Conservation (phyloP, 331 rosid species). For the Acacia pycnantha region DNA sequence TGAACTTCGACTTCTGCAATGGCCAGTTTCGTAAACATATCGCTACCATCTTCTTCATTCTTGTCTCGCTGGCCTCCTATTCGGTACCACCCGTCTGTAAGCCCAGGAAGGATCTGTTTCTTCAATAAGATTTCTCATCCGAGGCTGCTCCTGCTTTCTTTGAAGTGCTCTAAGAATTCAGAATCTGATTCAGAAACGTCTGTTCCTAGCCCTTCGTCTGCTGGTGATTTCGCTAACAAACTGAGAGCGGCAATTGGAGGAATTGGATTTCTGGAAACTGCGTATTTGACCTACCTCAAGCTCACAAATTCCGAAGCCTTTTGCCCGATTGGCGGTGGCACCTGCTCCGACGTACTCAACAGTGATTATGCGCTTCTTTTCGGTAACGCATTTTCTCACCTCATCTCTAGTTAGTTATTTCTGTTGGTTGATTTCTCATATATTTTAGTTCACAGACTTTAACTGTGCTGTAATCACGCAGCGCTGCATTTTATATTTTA, state of each 20-base stretch:
- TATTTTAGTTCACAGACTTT: neutral
- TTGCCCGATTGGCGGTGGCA: conserved; percentile 67
- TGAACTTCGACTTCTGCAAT: conserved; percentile 29
- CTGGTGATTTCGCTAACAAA: conserved; percentile 43
- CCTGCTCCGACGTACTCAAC: conserved; percentile 68
- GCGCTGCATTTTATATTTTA: neutral
- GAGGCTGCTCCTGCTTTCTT: conserved; percentile 27
- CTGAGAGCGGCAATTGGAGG: conserved; percentile 56
- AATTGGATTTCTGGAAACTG: conserved; percentile 76
- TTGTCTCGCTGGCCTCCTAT: conserved; percentile 24
- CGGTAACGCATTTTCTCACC: conserved; percentile 36
- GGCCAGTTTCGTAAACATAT: conserved; percentile 49
- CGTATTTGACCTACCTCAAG: conserved; percentile 75
- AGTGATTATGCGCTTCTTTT: conserved; percentile 83
- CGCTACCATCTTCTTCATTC: conserved; percentile 47
- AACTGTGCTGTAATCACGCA: neutral
- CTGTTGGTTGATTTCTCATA: neutral
- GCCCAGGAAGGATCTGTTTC: conserved; percentile 21
- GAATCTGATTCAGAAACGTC: conserved; percentile 40
- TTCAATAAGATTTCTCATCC: conserved; percentile 16
- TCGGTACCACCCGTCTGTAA: conserved; percentile 12
- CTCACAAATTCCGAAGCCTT: conserved; percentile 70
- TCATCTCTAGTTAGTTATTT: neutral
- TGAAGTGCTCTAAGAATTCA: conserved; percentile 43
- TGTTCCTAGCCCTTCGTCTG: conserved; percentile 22